Conservation (phyloP, 306 rosid genomes). For the Vicia faba region DNA sequence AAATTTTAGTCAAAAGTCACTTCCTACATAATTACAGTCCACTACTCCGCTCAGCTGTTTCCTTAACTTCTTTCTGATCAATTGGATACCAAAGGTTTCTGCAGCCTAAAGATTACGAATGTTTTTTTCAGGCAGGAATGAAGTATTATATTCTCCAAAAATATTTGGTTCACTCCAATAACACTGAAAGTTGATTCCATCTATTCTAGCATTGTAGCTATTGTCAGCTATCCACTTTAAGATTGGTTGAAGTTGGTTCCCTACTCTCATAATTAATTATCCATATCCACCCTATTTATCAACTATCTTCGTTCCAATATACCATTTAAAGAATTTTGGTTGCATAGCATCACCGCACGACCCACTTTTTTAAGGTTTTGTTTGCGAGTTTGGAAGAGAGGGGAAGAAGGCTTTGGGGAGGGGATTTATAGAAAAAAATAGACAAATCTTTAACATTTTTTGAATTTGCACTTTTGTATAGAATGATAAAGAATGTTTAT, state of each 20-base stretch:
- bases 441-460: too few relatives aligned
- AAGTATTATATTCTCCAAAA: slow-evolving; percentile 20
- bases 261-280: slow-evolving; percentile 7
- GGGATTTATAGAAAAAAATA: too few relatives aligned
- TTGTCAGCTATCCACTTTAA: slow-evolving; percentile 7
- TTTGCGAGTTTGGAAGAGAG: too few relatives aligned
- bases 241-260: slow-evolving; percentile 3
- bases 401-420: too few relatives aligned
- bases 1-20: slow-evolving; percentile 21
- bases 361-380: neutral
- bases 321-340: slow-evolving; percentile 26
- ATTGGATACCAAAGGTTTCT: slow-evolving; percentile 23
- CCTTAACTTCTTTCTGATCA: neutral
- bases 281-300: slow-evolving; percentile 19
- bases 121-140: neutral
- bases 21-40: slow-evolving; percentile 8
- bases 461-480: too few relatives aligned
- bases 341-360: slow-evolving; percentile 11
- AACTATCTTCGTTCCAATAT: slow-evolving; percentile 5
- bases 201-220: neutral
- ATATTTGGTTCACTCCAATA: slow-evolving; percentile 10
- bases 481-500: too few relatives aligned
- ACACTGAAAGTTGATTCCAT: neutral
- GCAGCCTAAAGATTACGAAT: neutral
- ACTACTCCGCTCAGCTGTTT: slow-evolving; percentile 2